Evolutionary conservation across 345 rosid genomes (phyloP), one percentile per base, ranked within the genome.

Genomic region (Orychophragmus violaceus): DNA sequence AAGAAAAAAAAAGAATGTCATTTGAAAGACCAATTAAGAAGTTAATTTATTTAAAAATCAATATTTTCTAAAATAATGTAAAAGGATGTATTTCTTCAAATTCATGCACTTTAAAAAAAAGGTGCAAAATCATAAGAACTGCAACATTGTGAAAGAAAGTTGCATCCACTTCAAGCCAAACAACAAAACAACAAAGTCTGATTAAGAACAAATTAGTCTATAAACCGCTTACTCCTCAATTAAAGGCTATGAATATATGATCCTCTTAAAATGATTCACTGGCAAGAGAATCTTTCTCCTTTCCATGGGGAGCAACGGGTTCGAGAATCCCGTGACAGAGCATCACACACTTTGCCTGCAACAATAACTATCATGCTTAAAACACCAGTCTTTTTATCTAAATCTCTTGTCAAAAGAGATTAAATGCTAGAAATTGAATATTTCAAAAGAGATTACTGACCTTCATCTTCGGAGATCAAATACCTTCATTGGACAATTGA

Each of bases 281-380:
- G 86, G 83, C 95, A 92, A 84, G 98, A 78, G 75, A 80, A 90
- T 85, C 79, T 90, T 78, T 86, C 90, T 80, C 90, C 96, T 66
- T 78, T 86, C 75, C 29, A 71, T 33, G 97, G 91, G 45, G 96
- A 90, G 76, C 97, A 93, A 50, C 82, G 96, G 53, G 90, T 83
- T 52, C 72, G 74, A 5, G 91, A 83, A 79, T 90, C 89, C 77
- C 88, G 53, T 3, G 97, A 84, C 56, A 93, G 46, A 32, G 96
- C 87, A 84, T 87, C 82, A 67, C 98, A 93, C 21, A 93, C 94
- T 79, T 85, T 81, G 30, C 97, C 96, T 91, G 74, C 49, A 78
- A 75, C 32, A 41, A 69, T n/a, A 45, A 69, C n/a, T n/a, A n/a
- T n/a, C n/a, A 60, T 4, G 12, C 10, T 52, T 27, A 44, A 33